Percentiles rank a stretch among this genome's conserved stretches.
phyloP scores from a whole-genome alignment of 352 stramenopile species.

The Pythium vanterpoolii region DNA sequence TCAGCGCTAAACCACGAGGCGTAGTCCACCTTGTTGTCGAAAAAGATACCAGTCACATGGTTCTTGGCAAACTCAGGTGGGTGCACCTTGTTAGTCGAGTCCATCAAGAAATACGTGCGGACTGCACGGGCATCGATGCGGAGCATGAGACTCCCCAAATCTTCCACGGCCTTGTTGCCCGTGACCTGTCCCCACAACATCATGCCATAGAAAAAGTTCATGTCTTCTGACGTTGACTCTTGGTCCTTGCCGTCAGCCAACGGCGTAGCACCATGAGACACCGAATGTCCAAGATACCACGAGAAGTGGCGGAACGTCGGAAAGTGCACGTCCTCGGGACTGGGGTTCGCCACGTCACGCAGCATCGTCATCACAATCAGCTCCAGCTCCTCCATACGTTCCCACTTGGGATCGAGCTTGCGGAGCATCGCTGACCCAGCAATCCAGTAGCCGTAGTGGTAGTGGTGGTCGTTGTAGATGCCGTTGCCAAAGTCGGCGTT shows the following conservation, averaged over 20 bases:
- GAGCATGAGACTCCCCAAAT: conserved; percentile 74
- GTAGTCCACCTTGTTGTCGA: conserved; percentile 78
- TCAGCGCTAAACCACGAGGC: conserved; percentile 68
- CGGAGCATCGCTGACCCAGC: conserved; percentile 57
- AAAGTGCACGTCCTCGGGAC: conserved; percentile 44
- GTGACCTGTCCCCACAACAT: conserved; percentile 65
- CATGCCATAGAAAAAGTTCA: conserved; percentile 83
- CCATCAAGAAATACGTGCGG: conserved; percentile 71
- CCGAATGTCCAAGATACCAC: conserved; percentile 76
- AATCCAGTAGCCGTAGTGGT: conserved; percentile 80
- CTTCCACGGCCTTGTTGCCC: conserved; percentile 50
- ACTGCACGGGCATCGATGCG: conserved; percentile 58
- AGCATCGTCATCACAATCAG: conserved; percentile 60
- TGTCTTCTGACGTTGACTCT: conserved; percentile 72
- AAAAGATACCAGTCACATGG: conserved; percentile 78
- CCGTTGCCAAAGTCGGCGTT: conserved; percentile 74
- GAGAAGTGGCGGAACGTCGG: conserved; percentile 72
- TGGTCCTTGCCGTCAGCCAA: conserved; percentile 69
- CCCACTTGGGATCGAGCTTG: conserved; percentile 59
- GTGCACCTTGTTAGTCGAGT: conserved; percentile 54
- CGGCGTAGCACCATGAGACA: conserved; percentile 60
- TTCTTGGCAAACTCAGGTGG: conserved; percentile 61
- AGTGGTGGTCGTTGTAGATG: conserved; percentile 85
- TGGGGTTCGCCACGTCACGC: conserved; percentile 71
- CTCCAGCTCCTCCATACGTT: conserved; percentile 30